These are phyloP conservation scores for Zymoseptoria tritici DNA, from an alignment of 2,329 filamentous ascomycete species.

Conservation along the genomic window DNA sequence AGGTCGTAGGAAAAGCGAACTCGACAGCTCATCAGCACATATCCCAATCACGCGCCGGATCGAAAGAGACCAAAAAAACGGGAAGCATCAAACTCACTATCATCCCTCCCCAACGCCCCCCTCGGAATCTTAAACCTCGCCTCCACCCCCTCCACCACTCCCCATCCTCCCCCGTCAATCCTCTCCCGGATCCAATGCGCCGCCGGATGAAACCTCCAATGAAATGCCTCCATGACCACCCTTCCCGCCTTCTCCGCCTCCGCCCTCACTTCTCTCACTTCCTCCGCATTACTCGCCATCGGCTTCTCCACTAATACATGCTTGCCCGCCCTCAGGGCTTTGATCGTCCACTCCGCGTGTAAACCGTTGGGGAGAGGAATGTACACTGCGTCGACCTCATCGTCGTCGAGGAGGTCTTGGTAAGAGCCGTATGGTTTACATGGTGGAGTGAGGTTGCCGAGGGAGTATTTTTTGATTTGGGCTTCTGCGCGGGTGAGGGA, in stretches of 20 bases:
- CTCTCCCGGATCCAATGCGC: constrained; percentile 20
- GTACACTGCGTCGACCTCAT: constrained; percentile 43
- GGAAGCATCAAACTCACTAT: constrained; percentile 31
- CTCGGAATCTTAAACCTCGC: not conserved
- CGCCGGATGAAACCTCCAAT: constrained; percentile 40
- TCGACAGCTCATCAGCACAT: not conserved
- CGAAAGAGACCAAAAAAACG: not conserved
- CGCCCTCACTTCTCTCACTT: constrained; percentile 35
- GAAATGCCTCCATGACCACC: constrained; percentile 46
- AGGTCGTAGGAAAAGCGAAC: constrained; percentile 25
- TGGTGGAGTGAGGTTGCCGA: not conserved
- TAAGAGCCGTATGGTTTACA: constrained; percentile 17
- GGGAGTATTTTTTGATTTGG: constrained; percentile 5
- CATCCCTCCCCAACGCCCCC: constrained; percentile 22
- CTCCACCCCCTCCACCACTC: not conserved
- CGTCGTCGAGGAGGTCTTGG: constrained; percentile 34
- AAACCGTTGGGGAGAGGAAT: constrained; percentile 38
- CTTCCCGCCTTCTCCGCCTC: constrained; percentile 30
- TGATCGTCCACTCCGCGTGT: constrained; percentile 43
- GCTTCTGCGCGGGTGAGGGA: constrained; percentile 5
- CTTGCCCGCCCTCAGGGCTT: constrained; percentile 42
- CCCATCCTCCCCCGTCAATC: not conserved
- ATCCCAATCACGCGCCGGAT: not conserved
- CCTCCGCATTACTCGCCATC: constrained; percentile 37
- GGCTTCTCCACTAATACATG: constrained; percentile 50